Percentiles rank a stretch among this genome's conserved stretches.
phyloP scores from a whole-genome alignment of 495 filamentous ascomycete species.

The Copromyces sp. region DNA sequence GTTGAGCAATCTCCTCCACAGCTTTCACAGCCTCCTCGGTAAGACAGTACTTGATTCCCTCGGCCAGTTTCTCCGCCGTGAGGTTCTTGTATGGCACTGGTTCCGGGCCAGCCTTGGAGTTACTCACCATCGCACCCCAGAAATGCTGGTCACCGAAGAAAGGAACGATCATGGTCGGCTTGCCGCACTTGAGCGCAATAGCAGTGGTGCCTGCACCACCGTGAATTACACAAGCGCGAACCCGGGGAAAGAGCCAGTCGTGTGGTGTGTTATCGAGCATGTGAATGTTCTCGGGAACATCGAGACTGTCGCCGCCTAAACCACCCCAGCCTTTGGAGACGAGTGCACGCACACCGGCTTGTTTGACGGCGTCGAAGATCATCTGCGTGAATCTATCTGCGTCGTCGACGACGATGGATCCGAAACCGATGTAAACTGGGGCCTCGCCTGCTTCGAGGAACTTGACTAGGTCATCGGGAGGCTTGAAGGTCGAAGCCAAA shows the following conservation, averaged over 20 bases:
- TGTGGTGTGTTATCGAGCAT: constrained; percentile 59
- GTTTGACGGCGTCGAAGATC: constrained; percentile 51
- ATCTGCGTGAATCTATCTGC: constrained; percentile 49
- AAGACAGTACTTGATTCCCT: constrained; percentile 60
- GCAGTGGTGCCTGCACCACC: constrained; percentile 60
- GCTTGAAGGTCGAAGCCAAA: constrained; percentile 52
- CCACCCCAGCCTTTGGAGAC: constrained; percentile 61
- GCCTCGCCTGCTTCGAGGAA: constrained; percentile 53
- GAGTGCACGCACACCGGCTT: constrained; percentile 49
- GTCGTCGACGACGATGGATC: constrained; percentile 60
- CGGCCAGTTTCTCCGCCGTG: constrained; percentile 47
- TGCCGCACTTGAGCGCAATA: constrained; percentile 52
- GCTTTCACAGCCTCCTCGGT: constrained; percentile 44
- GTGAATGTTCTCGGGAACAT: constrained; percentile 48
- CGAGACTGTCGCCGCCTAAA: constrained; percentile 40
- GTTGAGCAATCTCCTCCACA: constrained; percentile 47
- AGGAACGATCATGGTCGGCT: constrained; percentile 56
- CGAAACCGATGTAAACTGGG: constrained; percentile 56
- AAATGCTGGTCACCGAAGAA: constrained; percentile 72
- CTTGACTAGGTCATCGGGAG: constrained; percentile 46
- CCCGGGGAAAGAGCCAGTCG: constrained; percentile 57
- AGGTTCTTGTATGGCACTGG: constrained; percentile 67
- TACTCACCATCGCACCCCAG: constrained; percentile 67
- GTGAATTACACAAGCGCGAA: constrained; percentile 52
- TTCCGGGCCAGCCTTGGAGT: constrained; percentile 53